Base-by-base conservation (phyloP, 2,329 filamentous ascomycete genomes). In the Dothistroma septosporum region DNA sequence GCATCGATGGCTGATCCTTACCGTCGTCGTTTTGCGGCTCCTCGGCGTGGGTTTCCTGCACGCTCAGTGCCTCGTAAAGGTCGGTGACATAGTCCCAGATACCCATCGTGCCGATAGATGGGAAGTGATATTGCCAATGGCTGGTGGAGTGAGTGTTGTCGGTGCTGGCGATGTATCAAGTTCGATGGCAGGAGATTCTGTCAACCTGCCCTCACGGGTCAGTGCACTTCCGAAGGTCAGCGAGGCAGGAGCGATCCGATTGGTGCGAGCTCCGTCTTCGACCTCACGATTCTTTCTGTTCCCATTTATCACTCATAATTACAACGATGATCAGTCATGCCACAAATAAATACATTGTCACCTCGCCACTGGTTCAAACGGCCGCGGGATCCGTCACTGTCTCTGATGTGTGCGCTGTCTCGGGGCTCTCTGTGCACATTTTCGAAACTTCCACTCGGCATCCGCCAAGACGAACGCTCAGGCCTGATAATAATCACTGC, bases 41-140 rank as follows among this genome's bases (percentile, higher is more conserved):
- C 77, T 88, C 85, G 76, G 83, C 82, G 73, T 86, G 80, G 69
- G 80, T 80, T 74, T 86, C 81, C 69, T 81, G 77, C 74, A 82
- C 82, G 77, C 79, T 84, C 79, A 85, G 85, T 80, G 82, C 86
- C 79, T 81, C 85, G 79, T 82, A 85, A 80, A 82, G 77, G 76
- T 86, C 84, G 76, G 81, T 79, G 78, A 87, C 81, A 77, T 85
- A 83, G 74, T 87, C 83, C 75, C 83, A 79, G 78, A 87, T 78
- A 76, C 84, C 83, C 85, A 87, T 87, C 64, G 66, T 72, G 70
- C 60, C 64, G 69, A 61, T 62, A 61, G 67, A 66, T 66, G 64
- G 64, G 61, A 47, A 41, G 55, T 53, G 53, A 21, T 52, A 57
- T 59, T 53, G 59, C 65, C 65, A 68, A 68, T 66, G 66, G 64